A percentile compares a stretch with the other conserved stretches of the same genome.
Evolutionary conservation across 805 yeast species (phyloP).

Genomic region (Lipomyces chichibuensis): DNA sequence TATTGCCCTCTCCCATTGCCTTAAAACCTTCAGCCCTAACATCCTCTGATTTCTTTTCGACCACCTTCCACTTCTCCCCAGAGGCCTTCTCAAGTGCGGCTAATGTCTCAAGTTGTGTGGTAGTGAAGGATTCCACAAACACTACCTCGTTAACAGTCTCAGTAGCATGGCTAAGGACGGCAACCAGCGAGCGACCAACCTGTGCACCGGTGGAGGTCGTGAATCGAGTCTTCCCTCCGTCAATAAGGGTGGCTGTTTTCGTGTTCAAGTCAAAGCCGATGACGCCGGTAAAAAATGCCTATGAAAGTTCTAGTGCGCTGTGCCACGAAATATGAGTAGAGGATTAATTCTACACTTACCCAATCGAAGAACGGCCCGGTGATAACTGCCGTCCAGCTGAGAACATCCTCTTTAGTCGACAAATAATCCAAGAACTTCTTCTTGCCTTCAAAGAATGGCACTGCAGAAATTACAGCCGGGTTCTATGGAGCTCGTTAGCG

Average conservation of each 20-base stretch:
- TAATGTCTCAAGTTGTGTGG: neutral
- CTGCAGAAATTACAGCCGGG: neutral
- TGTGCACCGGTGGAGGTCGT: neutral
- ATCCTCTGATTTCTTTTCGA: too few relatives aligned
- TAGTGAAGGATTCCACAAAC: neutral
- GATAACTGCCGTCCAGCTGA: neutral
- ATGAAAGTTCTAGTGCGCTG: neutral
- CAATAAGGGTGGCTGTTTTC: neutral
- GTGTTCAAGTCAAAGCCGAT: neutral
- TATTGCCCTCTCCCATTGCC: too few relatives aligned
- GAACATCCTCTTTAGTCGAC: neutral
- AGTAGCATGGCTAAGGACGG: neutral
- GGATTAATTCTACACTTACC: neutral
- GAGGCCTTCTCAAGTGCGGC: neutral
- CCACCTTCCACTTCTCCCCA: neutral
- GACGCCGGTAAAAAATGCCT: neutral
- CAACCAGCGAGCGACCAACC: neutral
- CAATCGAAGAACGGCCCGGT: neutral
- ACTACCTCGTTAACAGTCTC: neutral
- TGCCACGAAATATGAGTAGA: too few relatives aligned
- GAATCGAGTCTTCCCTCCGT: neutral
- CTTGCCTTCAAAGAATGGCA: neutral
- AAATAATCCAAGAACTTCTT: neutral
- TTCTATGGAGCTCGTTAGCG: too few relatives aligned
- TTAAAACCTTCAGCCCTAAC: too few relatives aligned